phyloP scores from a whole-genome alignment of 257 asterid species.

The Solanum phureja region DNA sequence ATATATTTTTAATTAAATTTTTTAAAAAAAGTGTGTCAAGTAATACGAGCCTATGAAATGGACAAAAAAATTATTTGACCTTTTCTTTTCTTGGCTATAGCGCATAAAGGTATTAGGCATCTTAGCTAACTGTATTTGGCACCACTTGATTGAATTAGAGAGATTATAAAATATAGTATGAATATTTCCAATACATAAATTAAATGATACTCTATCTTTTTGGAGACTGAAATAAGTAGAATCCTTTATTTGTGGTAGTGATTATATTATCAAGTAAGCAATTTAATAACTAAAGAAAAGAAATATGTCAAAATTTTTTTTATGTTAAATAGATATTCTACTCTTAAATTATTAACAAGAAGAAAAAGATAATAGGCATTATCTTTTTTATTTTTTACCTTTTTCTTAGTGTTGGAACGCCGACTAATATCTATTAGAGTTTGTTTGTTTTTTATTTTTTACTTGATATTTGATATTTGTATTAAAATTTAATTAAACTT shows the following conservation, averaged over 20 bases:
- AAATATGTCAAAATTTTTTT: neutral
- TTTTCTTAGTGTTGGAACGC: neutral
- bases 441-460: neutral
- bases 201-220: neutral
- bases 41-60: too few species aligned
- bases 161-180: neutral
- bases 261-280: too few species aligned
- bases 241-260: too few species aligned
- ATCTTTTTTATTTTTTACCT: neutral
- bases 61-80: neutral
- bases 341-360: neutral
- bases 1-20: too few species aligned
- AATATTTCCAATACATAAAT: neutral
- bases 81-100: neutral
- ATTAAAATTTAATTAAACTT: rapidly evolving
- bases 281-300: too few species aligned
- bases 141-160: neutral
- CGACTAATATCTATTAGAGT: neutral
- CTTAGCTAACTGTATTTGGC: neutral
- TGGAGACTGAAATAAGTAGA: neutral
- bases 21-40: too few species aligned
- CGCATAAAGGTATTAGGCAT: neutral
- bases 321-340: neutral
- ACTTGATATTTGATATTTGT: neutral
- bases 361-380: neutral